Evolutionary conservation across 768 basidiomycete genomes (phyloP).

Genomic region (Kwoniella bestiolae): DNA sequence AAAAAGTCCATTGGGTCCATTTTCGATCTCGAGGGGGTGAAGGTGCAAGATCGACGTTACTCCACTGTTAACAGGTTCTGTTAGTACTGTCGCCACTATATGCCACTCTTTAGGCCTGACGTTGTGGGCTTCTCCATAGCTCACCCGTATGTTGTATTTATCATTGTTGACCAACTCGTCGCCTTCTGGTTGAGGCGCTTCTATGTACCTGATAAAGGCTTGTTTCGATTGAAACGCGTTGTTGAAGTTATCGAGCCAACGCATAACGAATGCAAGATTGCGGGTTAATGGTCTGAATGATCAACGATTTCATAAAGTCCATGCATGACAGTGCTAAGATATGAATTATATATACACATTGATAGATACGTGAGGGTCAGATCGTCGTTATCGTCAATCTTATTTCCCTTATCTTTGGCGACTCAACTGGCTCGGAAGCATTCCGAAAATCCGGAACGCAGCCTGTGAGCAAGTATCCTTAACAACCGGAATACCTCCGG

Average conservation of each 20-base stretch:
- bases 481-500: not conserved
- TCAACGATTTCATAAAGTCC: no score
- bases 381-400: not conserved
- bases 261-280: not conserved
- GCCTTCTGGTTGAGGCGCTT: slow-evolving; percentile 23
- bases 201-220: slow-evolving; percentile 31
- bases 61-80: slow-evolving; percentile 28
- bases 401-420: not conserved
- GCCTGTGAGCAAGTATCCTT: no score
- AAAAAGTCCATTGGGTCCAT: slow-evolving; percentile 38
- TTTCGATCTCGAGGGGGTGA: slow-evolving; percentile 32
- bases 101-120: not conserved
- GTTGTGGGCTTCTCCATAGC: not conserved
- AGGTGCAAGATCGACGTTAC: slow-evolving; percentile 42
- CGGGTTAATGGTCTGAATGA: not conserved
- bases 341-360: no score
- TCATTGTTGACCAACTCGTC: slow-evolving; percentile 7
- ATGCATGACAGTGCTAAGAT: no score
- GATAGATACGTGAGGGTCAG: no score
- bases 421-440: not conserved
- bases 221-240: slow-evolving; percentile 29
- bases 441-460: not conserved
- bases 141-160: slow-evolving; percentile 8
- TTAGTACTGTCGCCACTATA: slow-evolving; percentile 8
- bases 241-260: slow-evolving; percentile 16